A percentile compares a stretch with the other conserved stretches of the same genome.
Conservation (phyloP, 768 basidiomycete species). For the Auricularia sp. region DNA sequence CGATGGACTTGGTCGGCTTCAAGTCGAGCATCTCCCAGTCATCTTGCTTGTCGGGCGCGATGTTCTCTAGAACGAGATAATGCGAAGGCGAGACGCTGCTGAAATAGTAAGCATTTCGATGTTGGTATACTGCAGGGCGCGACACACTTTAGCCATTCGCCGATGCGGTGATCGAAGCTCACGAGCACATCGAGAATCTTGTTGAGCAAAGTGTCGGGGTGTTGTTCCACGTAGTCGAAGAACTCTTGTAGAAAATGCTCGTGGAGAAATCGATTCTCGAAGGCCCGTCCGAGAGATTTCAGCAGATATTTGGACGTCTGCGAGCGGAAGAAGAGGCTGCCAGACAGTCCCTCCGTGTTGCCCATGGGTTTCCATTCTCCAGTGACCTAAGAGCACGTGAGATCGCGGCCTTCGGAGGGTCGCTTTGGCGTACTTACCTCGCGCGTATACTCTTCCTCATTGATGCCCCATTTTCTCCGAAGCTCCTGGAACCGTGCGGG, state of each 20-base stretch:
- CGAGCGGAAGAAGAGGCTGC: neutral
- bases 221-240: neutral
- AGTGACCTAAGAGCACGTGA: neutral
- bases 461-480: neutral
- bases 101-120: no score
- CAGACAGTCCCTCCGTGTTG: neutral
- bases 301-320: neutral
- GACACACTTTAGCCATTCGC: neutral
- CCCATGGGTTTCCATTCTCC: neutral
- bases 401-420: neutral
- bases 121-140: no score
- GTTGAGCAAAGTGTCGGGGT: neutral
- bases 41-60: neutral
- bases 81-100: neutral
- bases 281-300: neutral
- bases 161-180: neutral
- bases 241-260: neutral
- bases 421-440: neutral
- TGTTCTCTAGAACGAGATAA: neutral
- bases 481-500: neutral
- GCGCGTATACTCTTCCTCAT: neutral
- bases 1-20: neutral
- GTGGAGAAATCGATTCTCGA: neutral
- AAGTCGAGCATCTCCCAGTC: neutral
- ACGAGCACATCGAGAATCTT: neutral